phyloP scores from a whole-genome alignment of 2,329 filamentous ascomycete genomes.

The Xylaria multiplex region DNA sequence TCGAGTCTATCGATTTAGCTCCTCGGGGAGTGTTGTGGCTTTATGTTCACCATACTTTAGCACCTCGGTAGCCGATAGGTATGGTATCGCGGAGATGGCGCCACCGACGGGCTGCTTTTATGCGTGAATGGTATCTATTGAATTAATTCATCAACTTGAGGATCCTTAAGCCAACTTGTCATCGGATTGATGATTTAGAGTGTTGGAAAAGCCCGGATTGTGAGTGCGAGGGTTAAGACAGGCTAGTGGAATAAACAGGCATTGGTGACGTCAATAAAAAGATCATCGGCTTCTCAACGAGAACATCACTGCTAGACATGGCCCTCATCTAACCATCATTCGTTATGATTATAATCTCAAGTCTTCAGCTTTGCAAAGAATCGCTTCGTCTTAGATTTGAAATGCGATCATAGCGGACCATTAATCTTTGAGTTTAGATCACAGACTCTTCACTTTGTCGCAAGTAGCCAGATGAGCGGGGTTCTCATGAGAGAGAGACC shows the following conservation, averaged over 20 bases:
- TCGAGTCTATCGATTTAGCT: slow-evolving; percentile 70
- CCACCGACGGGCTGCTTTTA: too few relatives aligned
- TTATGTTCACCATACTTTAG: slow-evolving; percentile 45
- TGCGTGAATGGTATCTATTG: too few relatives aligned
- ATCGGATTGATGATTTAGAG: neutral
- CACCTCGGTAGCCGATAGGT: slow-evolving; percentile 42
- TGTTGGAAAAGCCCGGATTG: too few relatives aligned
- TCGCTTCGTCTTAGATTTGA: neutral
- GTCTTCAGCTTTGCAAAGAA: neutral
- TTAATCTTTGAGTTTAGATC: neutral
- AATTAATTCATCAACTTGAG: neutral
- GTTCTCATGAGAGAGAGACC: neutral
- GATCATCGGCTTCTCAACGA: slow-evolving; percentile 19
- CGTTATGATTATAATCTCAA: neutral
- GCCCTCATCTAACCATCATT: slow-evolving; percentile 13
- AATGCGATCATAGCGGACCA: neutral
- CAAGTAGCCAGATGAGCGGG: neutral
- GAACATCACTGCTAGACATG: neutral
- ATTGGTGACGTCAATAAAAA: slow-evolving; percentile 30
- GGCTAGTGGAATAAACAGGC: neutral
- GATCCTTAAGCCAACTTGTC: neutral
- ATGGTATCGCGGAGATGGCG: slow-evolving; percentile 32
- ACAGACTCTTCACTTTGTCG: neutral
- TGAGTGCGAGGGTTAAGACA: neutral
- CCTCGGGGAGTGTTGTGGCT: slow-evolving; percentile 66